Base-by-base conservation (phyloP, 2,329 filamentous ascomycete species). In the Ophiobolus disseminans region DNA sequence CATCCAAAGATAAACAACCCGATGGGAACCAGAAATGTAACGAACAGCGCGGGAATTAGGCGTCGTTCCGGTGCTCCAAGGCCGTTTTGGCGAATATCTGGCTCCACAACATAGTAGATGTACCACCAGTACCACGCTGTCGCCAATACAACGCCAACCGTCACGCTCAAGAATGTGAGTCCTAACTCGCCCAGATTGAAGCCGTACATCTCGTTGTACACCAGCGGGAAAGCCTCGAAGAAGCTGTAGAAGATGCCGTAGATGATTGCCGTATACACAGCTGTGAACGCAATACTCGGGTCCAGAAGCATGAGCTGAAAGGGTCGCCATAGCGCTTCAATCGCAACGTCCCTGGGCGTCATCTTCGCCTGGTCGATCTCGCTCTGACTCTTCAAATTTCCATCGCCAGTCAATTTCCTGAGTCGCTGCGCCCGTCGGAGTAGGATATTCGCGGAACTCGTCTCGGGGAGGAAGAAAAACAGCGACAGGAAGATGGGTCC, bases 391-490 rank as follows among this genome's bases (percentile, higher is more conserved):
- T 89, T 87, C 59, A 89, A 86, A 50, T 80, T 80, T 0, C 72
- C 45, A 56, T 89, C 81, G 22, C 86, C 85, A 1, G 89, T 88
- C 22, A 85, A 72, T 65, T 85, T 82, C 41, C 91, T 83, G 43
- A 94, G 77, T 68, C 89, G 89, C 62, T 81, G 78, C 2, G 91
- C 91, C 13, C 90, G 82, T 20, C 77, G 77, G 41, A 84, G 82
- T 9, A 97, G 83, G 51, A 96, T 86, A 0, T 85, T 89, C 0
- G 91, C 88, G 0, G 90, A 86, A 65, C 93, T 95, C 0, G 91
- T 96, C 73, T 96, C 91, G 1, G 90, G 90, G 1, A 96, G 86
- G 26, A 90, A 92, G 75, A 95, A 91, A 44, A 87, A 88, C 70
- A 94, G 90, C 47, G 91, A 71, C 13, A 89, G 57, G 83, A 88